Percentiles rank a stretch among this genome's conserved stretches.
Evolutionary conservation across 805 yeast genomes (phyloP).

Genomic region (Candida krabiensis): DNA sequence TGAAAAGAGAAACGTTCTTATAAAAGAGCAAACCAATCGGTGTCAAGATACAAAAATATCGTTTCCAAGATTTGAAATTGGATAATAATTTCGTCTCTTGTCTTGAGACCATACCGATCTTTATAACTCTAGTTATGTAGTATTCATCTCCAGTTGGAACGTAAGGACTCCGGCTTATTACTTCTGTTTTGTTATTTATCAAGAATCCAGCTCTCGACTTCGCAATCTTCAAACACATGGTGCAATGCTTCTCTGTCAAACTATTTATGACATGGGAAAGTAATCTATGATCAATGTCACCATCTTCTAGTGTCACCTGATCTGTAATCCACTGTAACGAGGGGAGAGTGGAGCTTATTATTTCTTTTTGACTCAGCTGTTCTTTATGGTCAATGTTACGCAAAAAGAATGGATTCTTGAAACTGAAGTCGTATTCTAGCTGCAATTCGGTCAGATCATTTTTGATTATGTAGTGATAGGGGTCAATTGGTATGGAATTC

Average conservation of each 20-base stretch:
- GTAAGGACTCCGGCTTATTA: slow-evolving; percentile 9
- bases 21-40: slow-evolving; percentile 49
- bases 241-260: slow-evolving; percentile 17
- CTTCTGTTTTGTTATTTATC: slow-evolving; percentile 15
- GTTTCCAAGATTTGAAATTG: slow-evolving; percentile 39
- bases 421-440: slow-evolving; percentile 14
- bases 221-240: slow-evolving; percentile 27
- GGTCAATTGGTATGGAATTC: slow-evolving; percentile 31
- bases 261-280: slow-evolving; percentile 15
- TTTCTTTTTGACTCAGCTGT: not conserved
- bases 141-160: slow-evolving; percentile 20
- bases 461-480: slow-evolving; percentile 36
- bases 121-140: slow-evolving; percentile 36
- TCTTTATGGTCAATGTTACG: slow-evolving; percentile 1
- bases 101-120: slow-evolving; percentile 39
- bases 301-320: slow-evolving; percentile 11
- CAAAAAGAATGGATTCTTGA: slow-evolving; percentile 25
- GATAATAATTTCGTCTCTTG: slow-evolving; percentile 38
- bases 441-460: slow-evolving; percentile 25
- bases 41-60: slow-evolving; percentile 48
- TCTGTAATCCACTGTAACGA: slow-evolving; percentile 11
- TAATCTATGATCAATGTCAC: slow-evolving; percentile 17
- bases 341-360: slow-evolving; percentile 1
- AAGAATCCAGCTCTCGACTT: slow-evolving; percentile 28
- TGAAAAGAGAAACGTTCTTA: slow-evolving; percentile 38